Conservation (phyloP, 169 alveolate species). For the Eimeria nieschulzi region DNA sequence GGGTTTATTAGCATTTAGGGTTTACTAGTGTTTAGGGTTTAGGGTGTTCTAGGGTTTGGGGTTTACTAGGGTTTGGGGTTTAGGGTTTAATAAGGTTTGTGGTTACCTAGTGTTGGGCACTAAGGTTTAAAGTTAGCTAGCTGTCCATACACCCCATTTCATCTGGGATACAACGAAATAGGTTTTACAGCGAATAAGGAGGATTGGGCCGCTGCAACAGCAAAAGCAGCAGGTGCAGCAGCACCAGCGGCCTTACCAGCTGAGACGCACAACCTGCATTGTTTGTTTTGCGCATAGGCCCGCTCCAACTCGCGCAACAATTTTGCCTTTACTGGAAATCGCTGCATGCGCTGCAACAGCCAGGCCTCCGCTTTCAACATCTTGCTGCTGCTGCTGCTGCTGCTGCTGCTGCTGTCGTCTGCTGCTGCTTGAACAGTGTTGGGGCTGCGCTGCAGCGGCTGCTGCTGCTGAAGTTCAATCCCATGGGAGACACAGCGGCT, state of each 20-base stretch:
- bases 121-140: too few relatives aligned
- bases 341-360: constrained; percentile 38
- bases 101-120: too few relatives aligned
- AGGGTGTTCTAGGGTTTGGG: too few relatives aligned
- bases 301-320: neutral
- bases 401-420: neutral
- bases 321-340: neutral
- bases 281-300: neutral
- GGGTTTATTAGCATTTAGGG: too few relatives aligned
- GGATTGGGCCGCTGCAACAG: too few relatives aligned
- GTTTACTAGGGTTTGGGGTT: too few relatives aligned
- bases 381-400: constrained; percentile 12
- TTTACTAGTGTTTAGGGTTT: too few relatives aligned
- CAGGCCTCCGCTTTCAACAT: constrained; percentile 8
- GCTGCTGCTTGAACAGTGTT: too few relatives aligned
- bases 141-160: too few relatives aligned
- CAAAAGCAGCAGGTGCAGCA: neutral
- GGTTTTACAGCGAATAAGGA: too few relatives aligned
- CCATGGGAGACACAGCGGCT: neutral
- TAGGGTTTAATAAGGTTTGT: too few relatives aligned
- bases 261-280: neutral
- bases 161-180: too few relatives aligned
- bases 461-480: constrained; percentile 15
- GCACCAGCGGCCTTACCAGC: neutral
- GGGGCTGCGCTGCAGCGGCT: neutral